Percentiles rank a stretch among this genome's conserved stretches.
phyloP scores from a whole-genome alignment of 2,329 filamentous ascomycete species.

The Phialophora tarda region DNA sequence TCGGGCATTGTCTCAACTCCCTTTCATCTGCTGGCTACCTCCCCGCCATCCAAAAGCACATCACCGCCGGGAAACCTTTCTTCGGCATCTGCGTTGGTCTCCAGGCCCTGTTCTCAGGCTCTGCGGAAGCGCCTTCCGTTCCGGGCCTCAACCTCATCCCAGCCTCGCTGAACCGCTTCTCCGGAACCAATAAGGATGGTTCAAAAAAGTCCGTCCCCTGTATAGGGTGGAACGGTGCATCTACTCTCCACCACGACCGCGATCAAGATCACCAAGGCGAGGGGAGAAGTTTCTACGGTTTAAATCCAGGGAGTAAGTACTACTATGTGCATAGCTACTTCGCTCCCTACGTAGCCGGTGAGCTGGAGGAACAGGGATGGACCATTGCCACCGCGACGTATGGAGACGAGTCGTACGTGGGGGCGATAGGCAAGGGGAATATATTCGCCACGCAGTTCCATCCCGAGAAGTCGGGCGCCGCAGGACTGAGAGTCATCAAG shows the following conservation, averaged over 20 bases:
- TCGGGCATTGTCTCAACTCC: constrained; percentile 91
- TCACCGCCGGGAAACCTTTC: constrained; percentile 90
- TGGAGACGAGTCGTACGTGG: constrained; percentile 86
- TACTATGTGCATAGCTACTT: constrained; percentile 99
- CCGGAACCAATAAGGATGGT: constrained; percentile 36
- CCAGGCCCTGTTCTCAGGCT: constrained; percentile 87
- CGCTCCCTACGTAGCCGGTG: constrained; percentile 72
- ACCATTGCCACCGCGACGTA: constrained; percentile 89
- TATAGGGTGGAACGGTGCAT: constrained; percentile 97
- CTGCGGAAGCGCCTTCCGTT: constrained; percentile 74
- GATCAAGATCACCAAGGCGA: constrained; percentile 5
- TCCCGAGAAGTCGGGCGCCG: constrained; percentile 93
- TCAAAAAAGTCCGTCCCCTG: constrained; percentile 76
- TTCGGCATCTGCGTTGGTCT: constrained; percentile 97
- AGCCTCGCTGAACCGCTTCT: constrained; percentile 77
- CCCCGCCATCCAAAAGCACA: constrained; percentile 80
- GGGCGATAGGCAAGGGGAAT: constrained; percentile 84
- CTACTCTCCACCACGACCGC: constrained; percentile 55
- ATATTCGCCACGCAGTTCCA: constrained; percentile 95
- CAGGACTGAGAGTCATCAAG: constrained; percentile 80
- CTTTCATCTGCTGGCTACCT: constrained; percentile 81
- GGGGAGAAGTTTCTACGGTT: constrained; percentile 71
- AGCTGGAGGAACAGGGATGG: constrained; percentile 84
- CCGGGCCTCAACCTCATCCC: constrained; percentile 78
- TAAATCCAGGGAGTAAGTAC: constrained; percentile 85